These are phyloP conservation scores for Tuber umbilicatum DNA, from an alignment of 495 filamentous ascomycete species.

Conservation along the genomic window DNA sequence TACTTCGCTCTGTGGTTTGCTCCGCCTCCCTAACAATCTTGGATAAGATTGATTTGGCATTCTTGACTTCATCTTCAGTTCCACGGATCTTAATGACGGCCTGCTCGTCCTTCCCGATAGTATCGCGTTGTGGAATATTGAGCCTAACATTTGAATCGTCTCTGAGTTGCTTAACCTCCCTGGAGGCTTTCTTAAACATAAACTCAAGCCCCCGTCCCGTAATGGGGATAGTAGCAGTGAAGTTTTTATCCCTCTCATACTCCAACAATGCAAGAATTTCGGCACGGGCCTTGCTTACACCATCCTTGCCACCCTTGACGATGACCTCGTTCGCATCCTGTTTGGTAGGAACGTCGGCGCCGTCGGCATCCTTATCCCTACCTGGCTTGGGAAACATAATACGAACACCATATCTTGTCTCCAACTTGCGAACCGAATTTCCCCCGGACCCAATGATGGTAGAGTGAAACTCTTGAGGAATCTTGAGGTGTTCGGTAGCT, in stretches of 20 bases:
- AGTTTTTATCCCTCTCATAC: slow-evolving; percentile 77
- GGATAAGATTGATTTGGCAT: slow-evolving; percentile 79
- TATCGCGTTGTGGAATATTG: slow-evolving; percentile 67
- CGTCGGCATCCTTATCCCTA: slow-evolving; percentile 59
- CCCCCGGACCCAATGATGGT: slow-evolving; percentile 40
- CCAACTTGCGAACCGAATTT: slow-evolving; percentile 36
- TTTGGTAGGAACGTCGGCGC: slow-evolving; percentile 56
- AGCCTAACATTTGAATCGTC: slow-evolving; percentile 76
- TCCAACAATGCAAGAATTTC: slow-evolving; percentile 81
- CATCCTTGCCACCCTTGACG: slow-evolving; percentile 81
- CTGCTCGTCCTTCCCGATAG: slow-evolving; percentile 50
- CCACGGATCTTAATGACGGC: slow-evolving; percentile 86
- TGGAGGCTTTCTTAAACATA: slow-evolving; percentile 80
- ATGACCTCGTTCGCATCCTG: slow-evolving; percentile 85
- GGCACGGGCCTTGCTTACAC: slow-evolving; percentile 80
- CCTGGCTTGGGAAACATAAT: slow-evolving; percentile 86
- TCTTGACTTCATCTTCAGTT: slow-evolving; percentile 78
- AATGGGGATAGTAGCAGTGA: slow-evolving; percentile 69
- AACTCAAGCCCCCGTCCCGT: slow-evolving; percentile 81
- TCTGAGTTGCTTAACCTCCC: slow-evolving; percentile 82
- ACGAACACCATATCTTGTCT: slow-evolving; percentile 73
- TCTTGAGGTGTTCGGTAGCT: slow-evolving; percentile 23
- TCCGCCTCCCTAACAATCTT: slow-evolving; percentile 80
- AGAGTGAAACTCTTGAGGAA: slow-evolving; percentile 39
- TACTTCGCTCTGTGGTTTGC: slow-evolving; percentile 69